These are phyloP conservation scores for Beauveria bassiana DNA, from an alignment of 2,329 filamentous ascomycete genomes.

Conservation along the genomic window DNA sequence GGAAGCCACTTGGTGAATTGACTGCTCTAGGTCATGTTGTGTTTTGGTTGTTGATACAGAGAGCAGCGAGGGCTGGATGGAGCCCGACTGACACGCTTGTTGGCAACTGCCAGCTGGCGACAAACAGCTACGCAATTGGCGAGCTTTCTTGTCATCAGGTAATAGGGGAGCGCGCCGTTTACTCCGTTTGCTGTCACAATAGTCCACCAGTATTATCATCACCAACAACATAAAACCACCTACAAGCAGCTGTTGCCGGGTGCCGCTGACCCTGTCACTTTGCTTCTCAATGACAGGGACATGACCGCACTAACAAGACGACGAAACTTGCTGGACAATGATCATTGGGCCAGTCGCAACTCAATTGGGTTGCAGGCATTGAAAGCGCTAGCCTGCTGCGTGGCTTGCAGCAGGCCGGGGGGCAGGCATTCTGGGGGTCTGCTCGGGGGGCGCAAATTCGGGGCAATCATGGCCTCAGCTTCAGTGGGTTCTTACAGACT, in stretches of 20 bases:
- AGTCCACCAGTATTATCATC: neutral
- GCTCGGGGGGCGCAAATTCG: neutral
- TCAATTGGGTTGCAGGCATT: neutral
- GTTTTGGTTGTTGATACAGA: neutral
- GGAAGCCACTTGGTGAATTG: neutral
- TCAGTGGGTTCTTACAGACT: neutral
- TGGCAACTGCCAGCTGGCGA: neutral
- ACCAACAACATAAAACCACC: neutral
- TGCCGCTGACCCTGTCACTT: conserved; percentile 7
- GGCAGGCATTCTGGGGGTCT: neutral
- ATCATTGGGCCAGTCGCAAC: neutral
- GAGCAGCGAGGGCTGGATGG: too few relatives aligned
- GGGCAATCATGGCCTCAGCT: conserved; percentile 7
- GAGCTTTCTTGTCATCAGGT: too few relatives aligned
- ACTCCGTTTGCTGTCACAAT: neutral
- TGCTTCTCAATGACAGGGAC: neutral
- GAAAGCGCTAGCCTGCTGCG: neutral
- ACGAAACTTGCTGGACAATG: neutral
- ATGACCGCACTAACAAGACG: conserved; percentile 2
- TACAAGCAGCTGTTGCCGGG: neutral
- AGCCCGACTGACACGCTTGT: too few relatives aligned
- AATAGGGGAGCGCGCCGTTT: too few relatives aligned
- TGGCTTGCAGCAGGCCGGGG: conserved; percentile 7
- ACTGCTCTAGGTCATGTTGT: neutral
- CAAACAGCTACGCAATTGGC: neutral